These are phyloP conservation scores for Coemansia sp. DNA, from an alignment of 192 early-diverging fungal species.

Conservation along the genomic window DNA sequence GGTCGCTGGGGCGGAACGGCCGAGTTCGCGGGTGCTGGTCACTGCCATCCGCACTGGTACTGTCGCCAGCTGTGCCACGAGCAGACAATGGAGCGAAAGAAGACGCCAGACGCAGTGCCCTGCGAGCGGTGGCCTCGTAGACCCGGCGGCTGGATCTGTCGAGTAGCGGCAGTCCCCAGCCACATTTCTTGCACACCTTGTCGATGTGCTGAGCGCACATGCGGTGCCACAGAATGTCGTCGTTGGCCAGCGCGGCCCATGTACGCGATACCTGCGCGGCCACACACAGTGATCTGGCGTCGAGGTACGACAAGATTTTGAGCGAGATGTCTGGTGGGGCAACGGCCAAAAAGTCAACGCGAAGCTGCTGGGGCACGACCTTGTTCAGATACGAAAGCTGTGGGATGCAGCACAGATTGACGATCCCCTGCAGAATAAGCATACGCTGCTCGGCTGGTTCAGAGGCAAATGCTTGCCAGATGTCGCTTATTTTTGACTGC, in stretches of 20 bases:
- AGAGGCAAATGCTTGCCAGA: constrained; percentile 71
- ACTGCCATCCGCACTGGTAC: neutral
- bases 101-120: constrained; percentile 31
- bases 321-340: constrained; percentile 80
- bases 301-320: constrained; percentile 85
- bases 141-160: constrained; percentile 58
- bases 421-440: constrained; percentile 71
- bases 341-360: constrained; percentile 80
- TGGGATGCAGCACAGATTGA: constrained; percentile 80
- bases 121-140: constrained; percentile 53
- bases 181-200: constrained; percentile 91
- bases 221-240: constrained; percentile 91
- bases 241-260: constrained; percentile 86
- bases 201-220: constrained; percentile 99
- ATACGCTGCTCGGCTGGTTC: constrained; percentile 65
- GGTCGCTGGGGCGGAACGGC: neutral
- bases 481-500: constrained; percentile 64
- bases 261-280: constrained; percentile 81
- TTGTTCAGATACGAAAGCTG: constrained; percentile 82
- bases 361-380: constrained; percentile 67
- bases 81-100: constrained; percentile 8
- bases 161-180: constrained; percentile 93
- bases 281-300: constrained; percentile 86
- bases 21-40: constrained; percentile 8
- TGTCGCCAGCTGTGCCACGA: neutral